phyloP scores from a whole-genome alignment of 1,284 basidiomycete genomes.

The Rhodotorula sp. region DNA sequence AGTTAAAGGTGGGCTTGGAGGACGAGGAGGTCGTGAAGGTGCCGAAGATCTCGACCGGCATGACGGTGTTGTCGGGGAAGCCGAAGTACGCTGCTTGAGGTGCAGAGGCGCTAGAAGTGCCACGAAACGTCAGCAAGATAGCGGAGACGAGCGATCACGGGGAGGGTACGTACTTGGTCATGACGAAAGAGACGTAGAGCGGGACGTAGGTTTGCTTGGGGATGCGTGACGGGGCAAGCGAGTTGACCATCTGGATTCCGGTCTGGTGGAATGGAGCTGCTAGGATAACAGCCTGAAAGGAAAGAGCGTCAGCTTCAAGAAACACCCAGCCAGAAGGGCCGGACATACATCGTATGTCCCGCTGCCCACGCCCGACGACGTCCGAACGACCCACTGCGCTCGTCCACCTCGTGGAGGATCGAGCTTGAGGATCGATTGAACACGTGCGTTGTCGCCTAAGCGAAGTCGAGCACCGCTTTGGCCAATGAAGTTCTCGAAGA shows the following conservation, averaged over 20 bases:
- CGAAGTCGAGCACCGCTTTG: conserved; percentile 57
- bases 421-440: conserved; percentile 56
- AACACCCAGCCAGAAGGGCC: too few species aligned
- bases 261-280: conserved; percentile 72
- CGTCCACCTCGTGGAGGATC: conserved; percentile 32
- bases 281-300: conserved; percentile 60
- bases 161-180: conserved; percentile 58
- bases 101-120: conserved; percentile 51
- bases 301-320: not conserved
- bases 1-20: conserved; percentile 76
- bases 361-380: conserved; percentile 23
- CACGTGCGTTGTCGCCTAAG: conserved; percentile 51
- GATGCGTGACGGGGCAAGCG: conserved; percentile 53
- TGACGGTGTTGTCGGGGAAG: conserved; percentile 53
- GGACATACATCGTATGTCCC: conserved; percentile 31
- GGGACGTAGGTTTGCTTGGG: conserved; percentile 72
- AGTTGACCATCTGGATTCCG: conserved; percentile 49
- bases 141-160: not conserved
- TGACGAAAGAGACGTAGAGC: conserved; percentile 84
- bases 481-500: conserved; percentile 79
- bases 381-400: conserved; percentile 37
- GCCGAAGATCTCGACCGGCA: conserved; percentile 69
- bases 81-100: conserved; percentile 73
- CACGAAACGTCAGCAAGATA: too few species aligned
- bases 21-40: conserved; percentile 59